Base-by-base conservation (phyloP, 2,329 filamentous ascomycete species). In the Aspergillus neoniger region DNA sequence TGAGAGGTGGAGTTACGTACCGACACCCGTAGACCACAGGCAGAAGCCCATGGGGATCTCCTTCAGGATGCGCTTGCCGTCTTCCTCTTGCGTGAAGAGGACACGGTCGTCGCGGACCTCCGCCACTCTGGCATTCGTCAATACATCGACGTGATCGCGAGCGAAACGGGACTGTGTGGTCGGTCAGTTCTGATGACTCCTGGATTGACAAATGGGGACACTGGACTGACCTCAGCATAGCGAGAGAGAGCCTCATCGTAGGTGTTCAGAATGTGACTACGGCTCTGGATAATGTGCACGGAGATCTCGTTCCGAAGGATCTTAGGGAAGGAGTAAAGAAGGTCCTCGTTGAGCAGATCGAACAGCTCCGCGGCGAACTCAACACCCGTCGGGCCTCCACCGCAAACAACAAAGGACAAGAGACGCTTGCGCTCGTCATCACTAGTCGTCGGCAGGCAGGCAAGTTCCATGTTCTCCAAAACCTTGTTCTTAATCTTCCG, bases 281-380 rank as follows among this genome's bases (percentile, higher is more conserved):
- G 87, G 70, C 92, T 96, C 74, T 99, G 95, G 63, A 99, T 97
- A 50, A 99, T 84, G 72, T 99, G 96, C 1, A 99, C 94, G 0
- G 95, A 98, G 52, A 99, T 96, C 75, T 99, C 92, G 73, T 98
- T 98, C 63, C 95, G 88, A n/a, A 99, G 79, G 30, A 99, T 86
- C 64, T 88, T 88, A 2, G 95, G 95, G 76, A 96, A 99, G 69
- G 90, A 87, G 55, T 84, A 82, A 47, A 88, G 88, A 47, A 99
- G 78, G 73, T 99, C 95, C 75, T 99, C 96, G 72, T 99, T 99
- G 15, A 99, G 83, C 76, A 99, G 88, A 76, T 99, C 95, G 74
- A 91, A 98, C 6, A 99, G 84, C 74, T 99, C 95, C 5, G 95
- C 95, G 1, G 96, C 96, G 70, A 99, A 99, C 75, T 99, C 95